A percentile compares a stretch with the other conserved stretches of the same genome.
phyloP scores from a whole-genome alignment of 768 basidiomycete species.

The Hypholoma sublateritium region DNA sequence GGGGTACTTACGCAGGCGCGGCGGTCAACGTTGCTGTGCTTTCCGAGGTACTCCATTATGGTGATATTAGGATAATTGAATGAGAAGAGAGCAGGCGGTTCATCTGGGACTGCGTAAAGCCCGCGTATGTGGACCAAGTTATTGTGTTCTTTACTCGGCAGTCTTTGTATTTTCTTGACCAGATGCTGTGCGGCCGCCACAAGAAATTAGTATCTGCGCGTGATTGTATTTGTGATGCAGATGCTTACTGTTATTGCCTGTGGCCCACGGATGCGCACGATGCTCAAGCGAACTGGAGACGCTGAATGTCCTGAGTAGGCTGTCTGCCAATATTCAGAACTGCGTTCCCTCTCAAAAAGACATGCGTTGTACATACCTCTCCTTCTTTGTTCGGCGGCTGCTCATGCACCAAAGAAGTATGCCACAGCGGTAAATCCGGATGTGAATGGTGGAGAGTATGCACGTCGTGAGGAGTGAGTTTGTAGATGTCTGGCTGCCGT shows the following conservation, averaged over 20 bases:
- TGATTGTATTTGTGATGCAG: background rate
- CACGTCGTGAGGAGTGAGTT: background rate
- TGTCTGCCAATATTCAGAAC: background rate
- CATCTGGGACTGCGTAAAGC: constrained; percentile 3
- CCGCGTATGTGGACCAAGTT: constrained; percentile 1
- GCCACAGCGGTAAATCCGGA: background rate
- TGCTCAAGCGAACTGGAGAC: background rate
- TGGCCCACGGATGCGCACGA: constrained; percentile 3
- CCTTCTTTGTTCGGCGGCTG: background rate
- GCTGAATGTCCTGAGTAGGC: background rate
- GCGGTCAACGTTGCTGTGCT: constrained; percentile 1
- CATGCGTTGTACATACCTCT: background rate
- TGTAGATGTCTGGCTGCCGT: background rate
- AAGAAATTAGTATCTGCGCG: background rate
- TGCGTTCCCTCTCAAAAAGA: background rate
- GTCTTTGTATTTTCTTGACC: background rate
- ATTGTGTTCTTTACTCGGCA: background rate
- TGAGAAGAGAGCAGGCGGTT: constrained; percentile 1
- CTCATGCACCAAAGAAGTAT: background rate
- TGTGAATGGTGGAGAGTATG: background rate
- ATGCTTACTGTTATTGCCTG: background rate
- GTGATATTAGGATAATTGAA: background rate
- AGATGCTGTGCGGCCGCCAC: background rate
- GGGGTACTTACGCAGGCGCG: constrained; percentile 1
- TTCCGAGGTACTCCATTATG: background rate